Percentiles rank a stretch among this genome's conserved stretches.
phyloP scores from a whole-genome alignment of 805 yeast genomes.

The Ogataea paraovalis region DNA sequence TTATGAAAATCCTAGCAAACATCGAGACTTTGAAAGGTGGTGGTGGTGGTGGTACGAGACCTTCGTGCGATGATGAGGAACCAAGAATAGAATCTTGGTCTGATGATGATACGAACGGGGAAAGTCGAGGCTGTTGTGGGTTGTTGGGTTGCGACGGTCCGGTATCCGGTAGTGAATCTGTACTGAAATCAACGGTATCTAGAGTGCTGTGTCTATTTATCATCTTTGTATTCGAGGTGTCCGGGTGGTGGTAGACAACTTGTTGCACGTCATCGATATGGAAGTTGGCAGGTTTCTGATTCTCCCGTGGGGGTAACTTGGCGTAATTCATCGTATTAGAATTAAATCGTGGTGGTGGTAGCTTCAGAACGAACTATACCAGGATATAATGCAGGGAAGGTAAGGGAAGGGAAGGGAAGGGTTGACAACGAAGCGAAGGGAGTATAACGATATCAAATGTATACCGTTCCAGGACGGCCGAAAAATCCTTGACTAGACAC shows the following conservation, averaged over 20 bases:
- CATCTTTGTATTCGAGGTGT: background rate
- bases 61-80: background rate
- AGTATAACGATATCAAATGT: too few relatives aligned
- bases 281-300: background rate
- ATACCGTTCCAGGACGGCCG: too few relatives aligned
- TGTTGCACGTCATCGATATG: background rate
- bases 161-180: background rate
- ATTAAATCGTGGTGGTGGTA: too few relatives aligned
- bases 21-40: slow-evolving; percentile 3
- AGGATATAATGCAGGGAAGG: background rate
- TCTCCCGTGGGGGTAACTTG: background rate
- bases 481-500: background rate
- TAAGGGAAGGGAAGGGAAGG: background rate
- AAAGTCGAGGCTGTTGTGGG: background rate
- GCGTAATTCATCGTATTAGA: background rate
- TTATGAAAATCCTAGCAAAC: slow-evolving; percentile 8
- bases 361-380: too few relatives aligned
- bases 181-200: background rate
- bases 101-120: background rate
- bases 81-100: background rate
- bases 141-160: background rate
- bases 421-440: background rate
- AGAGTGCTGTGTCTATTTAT: background rate
- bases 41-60: background rate
- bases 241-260: background rate